Base-by-base conservation (phyloP, 2,329 filamentous ascomycete species). In the Stemphylium lycopersici region DNA sequence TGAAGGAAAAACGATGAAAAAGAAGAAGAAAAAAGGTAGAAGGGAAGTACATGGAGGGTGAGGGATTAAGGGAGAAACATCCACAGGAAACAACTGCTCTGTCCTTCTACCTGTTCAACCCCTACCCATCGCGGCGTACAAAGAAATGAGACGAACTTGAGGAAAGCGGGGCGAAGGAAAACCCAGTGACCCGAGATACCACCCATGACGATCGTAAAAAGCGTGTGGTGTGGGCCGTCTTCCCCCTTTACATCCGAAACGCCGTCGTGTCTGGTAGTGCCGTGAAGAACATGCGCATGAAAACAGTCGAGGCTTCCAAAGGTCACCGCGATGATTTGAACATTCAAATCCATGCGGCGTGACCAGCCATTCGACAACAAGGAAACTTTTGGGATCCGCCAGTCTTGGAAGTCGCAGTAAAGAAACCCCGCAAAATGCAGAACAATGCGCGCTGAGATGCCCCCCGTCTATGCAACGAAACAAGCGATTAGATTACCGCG, bases 381-480 rank as follows among this genome's bases (percentile, higher is more conserved):
- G 59, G 51, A 53, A 64, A 65, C 62, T 67, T 67, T 67, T 67
- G 56, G 49, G 65, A 55, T 51, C 53, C 55, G 49, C 58, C 57
- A 56, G 49, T 64, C 60, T 60, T 62, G 64, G 59, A 66, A 53
- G 48, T 48, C 40, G 49, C 43, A 48, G 34, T 47, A 46, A 48
- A 43, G 53, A 48, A 66, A 63, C 58, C 60, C 62, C 68, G 64
- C 68, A 62, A 74, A 70, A 75, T 75, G 72, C 72, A 70, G 38
- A 63, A 68, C 65, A 71, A 70, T 73, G 67, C 69, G 69, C 70
- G 70, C 67, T 70, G 64, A 72, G 66, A 73, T 71, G 70, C 69
- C 69, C 69, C 71, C 68, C 52, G 66, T 74, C 71, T 74, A 74
- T 74, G 69, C 71, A 74, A 75, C 72, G 70, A 68, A 68, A 67